Percentiles rank a stretch among this genome's conserved stretches.
phyloP scores from a whole-genome alignment of 148 eudicot genomes.

The Amaranthus palmeri region DNA sequence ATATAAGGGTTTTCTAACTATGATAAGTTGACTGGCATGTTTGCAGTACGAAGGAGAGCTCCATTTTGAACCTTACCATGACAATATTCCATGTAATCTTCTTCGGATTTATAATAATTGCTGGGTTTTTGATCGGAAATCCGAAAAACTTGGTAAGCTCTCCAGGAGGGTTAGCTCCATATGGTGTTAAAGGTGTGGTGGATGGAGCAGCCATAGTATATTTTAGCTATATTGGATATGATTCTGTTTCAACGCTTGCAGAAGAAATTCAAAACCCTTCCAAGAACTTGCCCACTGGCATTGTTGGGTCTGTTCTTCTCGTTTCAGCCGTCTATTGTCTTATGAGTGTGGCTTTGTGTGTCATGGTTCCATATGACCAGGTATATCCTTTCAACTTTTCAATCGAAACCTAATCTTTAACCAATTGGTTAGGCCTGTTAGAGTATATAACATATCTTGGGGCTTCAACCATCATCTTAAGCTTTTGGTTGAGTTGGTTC shows the following conservation, averaged over 20 bases:
- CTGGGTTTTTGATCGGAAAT: slow-evolving; percentile 57
- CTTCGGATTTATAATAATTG: slow-evolving; percentile 62
- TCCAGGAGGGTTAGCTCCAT: slow-evolving; percentile 66
- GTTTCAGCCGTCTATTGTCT: slow-evolving; percentile 69
- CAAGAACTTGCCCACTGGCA: slow-evolving; percentile 64
- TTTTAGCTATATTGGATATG: slow-evolving; percentile 81
- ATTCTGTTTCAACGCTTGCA: slow-evolving; percentile 86
- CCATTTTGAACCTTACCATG: slow-evolving; percentile 58
- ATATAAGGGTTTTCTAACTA: too few relatives aligned
- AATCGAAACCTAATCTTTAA: neutral
- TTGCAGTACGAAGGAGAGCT: slow-evolving; percentile 82
- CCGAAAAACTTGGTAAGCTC: slow-evolving; percentile 50
- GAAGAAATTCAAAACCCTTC: slow-evolving; percentile 79
- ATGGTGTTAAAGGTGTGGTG: slow-evolving; percentile 63
- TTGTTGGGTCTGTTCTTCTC: slow-evolving; percentile 69
- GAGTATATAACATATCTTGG: too few relatives aligned
- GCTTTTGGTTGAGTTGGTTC: too few relatives aligned
- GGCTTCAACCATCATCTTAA: too few relatives aligned
- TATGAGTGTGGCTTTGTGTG: slow-evolving; percentile 66
- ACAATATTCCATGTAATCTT: slow-evolving; percentile 62
- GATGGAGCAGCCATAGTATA: slow-evolving; percentile 83
- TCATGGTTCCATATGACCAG: slow-evolving; percentile 64
- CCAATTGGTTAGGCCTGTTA: neutral
- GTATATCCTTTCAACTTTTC: slow-evolving; percentile 21
- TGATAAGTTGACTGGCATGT: slow-evolving; percentile 4